Base-by-base conservation (phyloP, 257 asterid species). In the Scutellaria minor region DNA sequence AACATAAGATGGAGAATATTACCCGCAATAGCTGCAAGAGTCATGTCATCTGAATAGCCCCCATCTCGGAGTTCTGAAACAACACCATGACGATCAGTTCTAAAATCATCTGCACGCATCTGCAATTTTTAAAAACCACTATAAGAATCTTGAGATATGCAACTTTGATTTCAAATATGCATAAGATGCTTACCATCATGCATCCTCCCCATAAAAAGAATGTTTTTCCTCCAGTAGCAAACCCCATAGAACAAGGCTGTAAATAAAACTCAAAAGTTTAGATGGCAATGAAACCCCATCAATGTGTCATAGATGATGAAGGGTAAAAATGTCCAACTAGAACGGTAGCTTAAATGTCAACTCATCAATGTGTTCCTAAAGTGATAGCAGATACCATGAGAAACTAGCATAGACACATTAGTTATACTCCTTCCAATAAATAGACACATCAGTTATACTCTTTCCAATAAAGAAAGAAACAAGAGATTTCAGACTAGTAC, bases 171-270 rank as follows among this genome's bases (percentile, higher is more conserved):
- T 51, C 64, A 12, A 50, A 63, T 67, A 56, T 52, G 35, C 48
- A 55, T 24, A 59, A 55, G 24, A 68, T 47, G 31, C 68, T 84
- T 79, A 87, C 98, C 98, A 92, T 92, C 98, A 90, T 92, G 87
- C 98, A 92, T 78, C 98, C 98, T 79, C 98, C 98, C 98, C 98
- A 92, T 64, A 92, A 74, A 78, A 92, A 92, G 88, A 92, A 92
- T 65, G 98, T 92, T 81, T 80, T 90, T 64, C 98, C 97, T 61
- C 97, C 98, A 66, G 98, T 92, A 48, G 98, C 98, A 78, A 92
- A 92, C 72, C 98, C 98, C 98, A 92, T 92, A 1, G 98, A 92
- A 77, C 98, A 92, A 44, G 98, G 98, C 98, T 92, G 63, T 55
- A 75, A 66, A 74, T 11, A 69, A 55, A 66, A 58, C 50, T 7